Conservation (phyloP, 106 monocot species). For the Phalaenopsis aphrodite region DNA sequence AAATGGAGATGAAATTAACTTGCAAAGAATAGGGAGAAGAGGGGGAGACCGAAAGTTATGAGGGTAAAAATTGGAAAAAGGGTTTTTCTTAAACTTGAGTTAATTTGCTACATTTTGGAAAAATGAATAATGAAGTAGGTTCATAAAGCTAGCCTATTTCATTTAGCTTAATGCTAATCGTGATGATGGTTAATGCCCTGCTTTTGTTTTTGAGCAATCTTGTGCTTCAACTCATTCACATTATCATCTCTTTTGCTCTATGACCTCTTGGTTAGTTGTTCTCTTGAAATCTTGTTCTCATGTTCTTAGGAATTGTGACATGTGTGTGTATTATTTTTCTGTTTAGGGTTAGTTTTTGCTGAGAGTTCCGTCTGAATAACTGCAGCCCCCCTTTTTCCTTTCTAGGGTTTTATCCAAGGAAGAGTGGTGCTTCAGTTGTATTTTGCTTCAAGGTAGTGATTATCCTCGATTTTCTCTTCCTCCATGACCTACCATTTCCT, state of each 20-base stretch:
- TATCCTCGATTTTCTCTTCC: no score
- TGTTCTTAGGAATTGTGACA: no score
- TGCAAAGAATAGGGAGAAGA: neutral
- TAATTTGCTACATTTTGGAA: neutral
- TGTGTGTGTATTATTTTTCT: no score
- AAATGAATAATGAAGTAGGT: neutral
- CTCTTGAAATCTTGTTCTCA: no score
- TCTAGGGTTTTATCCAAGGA: no score
- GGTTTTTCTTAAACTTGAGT: neutral
- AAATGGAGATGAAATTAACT: neutral
- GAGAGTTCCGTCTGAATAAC: no score
- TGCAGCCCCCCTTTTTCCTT: no score
- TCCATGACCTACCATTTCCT: no score
- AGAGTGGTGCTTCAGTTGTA: no score
- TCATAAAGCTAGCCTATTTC: neutral
- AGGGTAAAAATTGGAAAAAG: neutral
- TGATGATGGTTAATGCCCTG: neutral
- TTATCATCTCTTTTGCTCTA: neutral
- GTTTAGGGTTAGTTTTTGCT: no score
- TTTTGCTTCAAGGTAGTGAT: no score
- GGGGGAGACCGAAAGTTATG: neutral
- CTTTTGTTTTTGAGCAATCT: neutral
- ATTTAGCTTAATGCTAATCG: neutral
- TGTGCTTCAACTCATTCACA: neutral
- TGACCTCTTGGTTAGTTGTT: neutral